Percentiles rank a stretch among this genome's conserved stretches.
These are phyloP conservation scores for Claviceps pazoutovae DNA, from an alignment of 2,329 filamentous ascomycete genomes.

Conservation along the genomic window DNA sequence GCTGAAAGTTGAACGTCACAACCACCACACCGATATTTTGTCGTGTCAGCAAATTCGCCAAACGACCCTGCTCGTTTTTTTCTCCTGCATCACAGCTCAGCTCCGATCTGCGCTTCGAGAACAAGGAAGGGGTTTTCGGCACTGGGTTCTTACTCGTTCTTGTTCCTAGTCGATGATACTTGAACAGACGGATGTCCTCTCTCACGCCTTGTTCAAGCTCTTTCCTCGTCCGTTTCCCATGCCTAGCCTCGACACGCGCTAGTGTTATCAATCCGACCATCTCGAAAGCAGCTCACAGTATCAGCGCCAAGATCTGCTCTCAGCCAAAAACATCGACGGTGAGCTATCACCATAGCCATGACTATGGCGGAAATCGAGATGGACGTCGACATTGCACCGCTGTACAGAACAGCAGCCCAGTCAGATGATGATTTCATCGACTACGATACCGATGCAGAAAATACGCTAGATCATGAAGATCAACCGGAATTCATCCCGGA, in stretches of 20 bases:
- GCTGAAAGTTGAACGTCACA: not conserved
- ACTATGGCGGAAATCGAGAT: conserved; percentile 19
- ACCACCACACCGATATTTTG: not conserved
- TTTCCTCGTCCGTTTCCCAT: not conserved
- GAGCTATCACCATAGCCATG: not conserved
- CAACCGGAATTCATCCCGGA: not conserved
- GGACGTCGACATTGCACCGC: conserved; percentile 17
- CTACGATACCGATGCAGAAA: conserved; percentile 21
- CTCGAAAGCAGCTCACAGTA: not conserved
- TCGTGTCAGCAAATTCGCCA: not conserved
- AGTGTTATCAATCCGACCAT: not conserved
- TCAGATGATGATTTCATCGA: conserved; percentile 23
- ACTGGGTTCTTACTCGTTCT: not conserved
- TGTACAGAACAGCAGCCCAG: conserved; percentile 11
- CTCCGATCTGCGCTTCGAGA: not conserved
- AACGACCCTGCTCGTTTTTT: not conserved
- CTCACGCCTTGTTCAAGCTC: not conserved
- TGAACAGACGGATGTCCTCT: not conserved
- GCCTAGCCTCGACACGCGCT: not conserved
- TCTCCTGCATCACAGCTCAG: not conserved
- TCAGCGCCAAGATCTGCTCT: not conserved
- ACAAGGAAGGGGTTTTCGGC: not conserved
- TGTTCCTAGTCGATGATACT: not conserved
- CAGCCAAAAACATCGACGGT: not conserved
- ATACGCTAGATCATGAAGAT: not conserved